Conservation (phyloP, 202 grass and related monocot species). For the Carex sylvatica region DNA sequence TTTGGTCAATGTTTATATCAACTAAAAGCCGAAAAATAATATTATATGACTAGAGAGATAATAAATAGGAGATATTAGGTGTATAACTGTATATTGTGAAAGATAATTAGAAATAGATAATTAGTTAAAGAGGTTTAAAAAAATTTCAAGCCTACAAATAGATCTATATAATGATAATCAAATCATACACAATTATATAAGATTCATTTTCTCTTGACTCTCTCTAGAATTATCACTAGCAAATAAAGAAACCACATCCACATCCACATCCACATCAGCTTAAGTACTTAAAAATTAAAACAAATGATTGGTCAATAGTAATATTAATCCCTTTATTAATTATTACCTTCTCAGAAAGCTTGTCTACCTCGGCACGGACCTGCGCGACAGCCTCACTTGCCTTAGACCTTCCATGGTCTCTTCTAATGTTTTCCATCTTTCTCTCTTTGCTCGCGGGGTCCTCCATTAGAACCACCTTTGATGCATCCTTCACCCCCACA, state of each 20-base stretch:
- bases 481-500: constrained; percentile 69
- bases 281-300: not conserved
- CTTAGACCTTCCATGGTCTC: constrained; percentile 60
- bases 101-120: no score
- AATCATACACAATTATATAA: no score
- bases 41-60: not conserved
- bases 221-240: no score
- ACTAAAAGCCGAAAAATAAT: not conserved
- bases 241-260: not conserved
- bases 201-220: no score
- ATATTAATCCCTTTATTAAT: constrained; percentile 25
- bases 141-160: no score
- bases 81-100: no score
- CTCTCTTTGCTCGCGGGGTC: constrained; percentile 46
- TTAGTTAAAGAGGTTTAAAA: no score
- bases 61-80: no score
- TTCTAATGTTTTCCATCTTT: constrained; percentile 40
- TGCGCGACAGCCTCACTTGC: constrained; percentile 57
- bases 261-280: not conserved
- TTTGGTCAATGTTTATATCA: not conserved
- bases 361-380: constrained; percentile 79
- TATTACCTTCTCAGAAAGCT: constrained; percentile 67
- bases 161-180: no score
- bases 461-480: constrained; percentile 75
- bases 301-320: not conserved